phyloP scores from a whole-genome alignment of 2,329 filamentous ascomycete genomes.

The Diaporthe helianthi region DNA sequence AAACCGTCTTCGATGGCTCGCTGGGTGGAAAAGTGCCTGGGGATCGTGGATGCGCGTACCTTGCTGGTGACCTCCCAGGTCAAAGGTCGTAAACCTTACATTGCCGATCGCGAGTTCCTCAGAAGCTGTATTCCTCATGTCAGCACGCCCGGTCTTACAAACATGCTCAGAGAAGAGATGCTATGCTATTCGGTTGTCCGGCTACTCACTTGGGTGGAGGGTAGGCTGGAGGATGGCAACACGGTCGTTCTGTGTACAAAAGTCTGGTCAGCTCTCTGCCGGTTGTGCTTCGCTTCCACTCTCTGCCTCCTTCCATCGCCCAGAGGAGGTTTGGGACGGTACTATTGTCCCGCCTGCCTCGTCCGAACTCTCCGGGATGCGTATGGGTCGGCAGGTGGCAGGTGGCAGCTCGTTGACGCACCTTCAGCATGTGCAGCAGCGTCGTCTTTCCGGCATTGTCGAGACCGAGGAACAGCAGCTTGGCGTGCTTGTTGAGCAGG shows the following conservation, averaged over 20 bases:
- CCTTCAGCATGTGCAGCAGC: slow-evolving; percentile 94
- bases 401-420: slow-evolving; percentile 48
- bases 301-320: background rate
- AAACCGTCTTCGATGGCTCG: background rate
- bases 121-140: slow-evolving; percentile 63
- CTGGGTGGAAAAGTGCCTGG: background rate
- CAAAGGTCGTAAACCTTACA: slow-evolving; percentile 93
- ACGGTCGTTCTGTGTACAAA: slow-evolving; percentile 75
- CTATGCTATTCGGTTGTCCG: background rate
- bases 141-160: slow-evolving; percentile 3
- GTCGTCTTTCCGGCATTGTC: slow-evolving; percentile 97
- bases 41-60: slow-evolving; percentile 56
- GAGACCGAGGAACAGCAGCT: slow-evolving; percentile 90
- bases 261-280: slow-evolving; percentile 32
- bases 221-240: slow-evolving; percentile 91
- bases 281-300: too few relatives aligned
- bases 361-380: background rate
- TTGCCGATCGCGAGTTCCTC: slow-evolving; percentile 94
- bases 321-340: too few relatives aligned
- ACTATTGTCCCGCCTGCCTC: background rate
- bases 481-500: slow-evolving; percentile 93
- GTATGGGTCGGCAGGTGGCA: background rate
- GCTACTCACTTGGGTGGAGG: slow-evolving; percentile 80
- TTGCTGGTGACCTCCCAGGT: slow-evolving; percentile 93
- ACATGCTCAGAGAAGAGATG: background rate